Evolutionary conservation across 257 asterid genomes (phyloP).

Genomic region (Gentiana dahurica): DNA sequence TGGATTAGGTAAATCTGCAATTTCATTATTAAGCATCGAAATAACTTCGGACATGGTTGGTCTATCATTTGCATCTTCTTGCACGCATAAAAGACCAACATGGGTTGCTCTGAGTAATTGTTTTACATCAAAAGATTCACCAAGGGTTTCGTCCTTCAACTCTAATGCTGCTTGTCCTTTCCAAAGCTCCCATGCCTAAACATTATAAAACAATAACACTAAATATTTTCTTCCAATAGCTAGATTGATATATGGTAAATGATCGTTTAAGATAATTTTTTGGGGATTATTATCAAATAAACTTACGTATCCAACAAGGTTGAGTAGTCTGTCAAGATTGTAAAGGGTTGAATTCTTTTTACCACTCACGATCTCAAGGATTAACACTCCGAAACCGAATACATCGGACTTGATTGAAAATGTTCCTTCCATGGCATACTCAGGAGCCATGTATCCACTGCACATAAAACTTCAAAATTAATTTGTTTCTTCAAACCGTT

Average conservation of each 20-base stretch:
- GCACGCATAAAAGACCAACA: slow-evolving; percentile 44
- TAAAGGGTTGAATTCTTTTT: slow-evolving; percentile 32
- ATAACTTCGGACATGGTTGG: slow-evolving; percentile 41
- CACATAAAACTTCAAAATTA: not conserved
- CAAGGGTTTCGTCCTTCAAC: slow-evolving; percentile 34
- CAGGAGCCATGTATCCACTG: slow-evolving; percentile 72
- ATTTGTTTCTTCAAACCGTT: not conserved
- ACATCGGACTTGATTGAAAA: slow-evolving; percentile 57
- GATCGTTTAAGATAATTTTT: not conserved
- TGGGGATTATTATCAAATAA: not conserved
- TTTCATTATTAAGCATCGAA: slow-evolving; percentile 33
- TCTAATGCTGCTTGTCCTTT: slow-evolving; percentile 20
- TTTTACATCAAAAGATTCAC: slow-evolving; percentile 17
- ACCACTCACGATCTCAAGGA: slow-evolving; percentile 54
- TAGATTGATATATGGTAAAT: not conserved
- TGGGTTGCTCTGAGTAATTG: slow-evolving; percentile 34
- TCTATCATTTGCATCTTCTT: slow-evolving; percentile 33
- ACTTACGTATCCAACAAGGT: slow-evolving; percentile 53
- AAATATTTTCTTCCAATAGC: not conserved
- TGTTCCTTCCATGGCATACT: slow-evolving; percentile 58
- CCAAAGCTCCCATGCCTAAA: slow-evolving; percentile 60
- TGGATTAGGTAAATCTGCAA: slow-evolving; percentile 21
- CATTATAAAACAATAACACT: slow-evolving; percentile 1
- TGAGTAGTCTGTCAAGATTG: slow-evolving; percentile 30
- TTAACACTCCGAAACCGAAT: slow-evolving; percentile 48